Evolutionary conservation across 305 asterid genomes (phyloP), one percentile per base, ranked within the genome.

Genomic region (Solanum aculeatissimum): DNA sequence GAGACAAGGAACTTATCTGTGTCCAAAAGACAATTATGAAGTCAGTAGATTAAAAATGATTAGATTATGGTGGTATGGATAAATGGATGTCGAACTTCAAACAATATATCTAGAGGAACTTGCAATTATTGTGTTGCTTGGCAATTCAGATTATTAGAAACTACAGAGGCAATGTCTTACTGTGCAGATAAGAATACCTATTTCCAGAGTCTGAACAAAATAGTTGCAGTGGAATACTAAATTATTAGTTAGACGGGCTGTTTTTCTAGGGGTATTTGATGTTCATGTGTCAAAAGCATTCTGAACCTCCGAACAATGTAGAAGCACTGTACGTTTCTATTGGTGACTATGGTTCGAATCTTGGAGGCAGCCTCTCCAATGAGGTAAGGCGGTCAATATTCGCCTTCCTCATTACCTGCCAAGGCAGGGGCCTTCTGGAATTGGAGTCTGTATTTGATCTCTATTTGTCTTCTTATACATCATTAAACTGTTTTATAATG

Each of bases 1-100:
- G 89, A 49, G 95, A 90, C 87, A 96, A 82, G 35, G 95, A 88
- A 87, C 86, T 90, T 70, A 84, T 80, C 99, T 96, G 97, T 92
- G 92, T 14, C 86, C 83, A 79, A 45, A 15, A 69, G 66, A 82
- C 68, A 27, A 72, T 16, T 27, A 57, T 18, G 6, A 43, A 53
- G 57, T 54, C 68, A 23, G 57, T 38, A 42, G 18, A 19, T 32
- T 23, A 51, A 84, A 83, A 40, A 82, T 60, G 27, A 65, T 53
- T 45, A 81, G 72, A 72, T 12, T 27, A 45, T 57, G 23, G 63
- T 51, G 83, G 38, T 55, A 63, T n/a, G 47, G 2, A 60, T 60
- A 69, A 77, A 42, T 13, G 65, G 78, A 65, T 13, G 58, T 70
- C 25, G 9, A 43, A 72, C 57, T 21, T 71, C 16, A 58, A 12